Evolutionary conservation across 208 protist species (phyloP).

Genomic region (Phytomonas francai): DNA sequence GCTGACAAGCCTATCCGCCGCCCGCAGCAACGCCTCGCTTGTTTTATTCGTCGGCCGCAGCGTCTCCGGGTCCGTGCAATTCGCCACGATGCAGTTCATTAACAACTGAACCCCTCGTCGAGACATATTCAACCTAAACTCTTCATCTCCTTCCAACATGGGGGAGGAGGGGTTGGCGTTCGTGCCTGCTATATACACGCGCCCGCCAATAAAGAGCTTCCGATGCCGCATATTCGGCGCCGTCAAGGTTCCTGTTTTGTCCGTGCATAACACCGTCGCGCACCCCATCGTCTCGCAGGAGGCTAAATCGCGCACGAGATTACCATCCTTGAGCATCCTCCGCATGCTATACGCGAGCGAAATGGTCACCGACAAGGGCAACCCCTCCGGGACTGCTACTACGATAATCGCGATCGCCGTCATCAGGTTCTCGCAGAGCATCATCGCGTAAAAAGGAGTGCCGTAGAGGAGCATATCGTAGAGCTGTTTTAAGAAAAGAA

Average conservation of each 20-base stretch:
- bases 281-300: slow-evolving; percentile 97
- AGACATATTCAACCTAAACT: slow-evolving; percentile 20
- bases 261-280: slow-evolving; percentile 90
- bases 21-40: slow-evolving; percentile 47
- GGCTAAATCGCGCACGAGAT: slow-evolving; percentile 91
- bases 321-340: slow-evolving; percentile 92
- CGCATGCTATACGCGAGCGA: slow-evolving; percentile 95
- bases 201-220: slow-evolving; percentile 35
- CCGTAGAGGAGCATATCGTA: slow-evolving; percentile 30
- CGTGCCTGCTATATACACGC: slow-evolving; percentile 10
- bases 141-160: neutral
- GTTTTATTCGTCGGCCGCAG: slow-evolving; percentile 59
- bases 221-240: slow-evolving; percentile 86
- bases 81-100: slow-evolving; percentile 57
- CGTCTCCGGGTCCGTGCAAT: slow-evolving; percentile 47
- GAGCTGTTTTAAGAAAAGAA: slow-evolving; percentile 64
- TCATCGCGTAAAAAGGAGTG: slow-evolving; percentile 46
- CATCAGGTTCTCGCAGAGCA: slow-evolving; percentile 85
- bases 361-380: slow-evolving; percentile 97
- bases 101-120: slow-evolving; percentile 27
- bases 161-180: neutral
- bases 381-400: slow-evolving; percentile 96
- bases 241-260: slow-evolving; percentile 94
- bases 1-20: slow-evolving; percentile 12
- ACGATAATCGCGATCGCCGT: slow-evolving; percentile 95